Evolutionary conservation across 352 stramenopile species (phyloP), one percentile per base, ranked within the genome.

Genomic region (Phytophthora pluvialis): DNA sequence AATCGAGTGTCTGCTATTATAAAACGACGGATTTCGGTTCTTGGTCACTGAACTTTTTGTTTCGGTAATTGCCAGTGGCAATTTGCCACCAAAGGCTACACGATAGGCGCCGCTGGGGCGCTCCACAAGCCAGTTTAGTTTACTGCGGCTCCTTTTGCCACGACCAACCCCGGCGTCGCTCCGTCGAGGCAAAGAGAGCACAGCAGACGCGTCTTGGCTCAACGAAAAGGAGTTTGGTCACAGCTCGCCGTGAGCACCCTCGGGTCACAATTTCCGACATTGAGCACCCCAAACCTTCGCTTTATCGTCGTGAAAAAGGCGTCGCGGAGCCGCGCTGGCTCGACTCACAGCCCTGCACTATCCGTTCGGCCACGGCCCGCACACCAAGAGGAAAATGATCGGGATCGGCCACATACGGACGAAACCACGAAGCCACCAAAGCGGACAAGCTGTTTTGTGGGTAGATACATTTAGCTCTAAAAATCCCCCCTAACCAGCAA

Each of bases 361-460:
- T 53, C 42, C 43, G 25, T 13, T n/a, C 32, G 13, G 11, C 10
- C 31, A 50, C 42, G 8, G 5, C 39, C 21, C 21, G 21, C 40
- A 47, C 29, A 31, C n/a, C 15, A 42, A 53, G 56, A 64, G 56
- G 56, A 64, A 49, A 64, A 64, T 64, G 56, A 64, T 64, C 45
- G 56, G 44, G 56, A 64, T 64, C 21, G 5, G 56, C 33, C 25
- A 12, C 47, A 28, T 48, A 29, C 56, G 40, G 50, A 42, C 50
- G 46, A 21, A 43, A n/a, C n/a, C n/a, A n/a, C n/a, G n/a, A n/a
- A 43, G 36, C 36, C 36, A 43, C 36, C 36, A 43, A 43, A 25
- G 21, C 8, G 11, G 33, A 11, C 42, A 28, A 38, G 25, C 28
- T 29, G 54, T 18, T 62, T 39, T 49, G 25, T 25, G 32, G 9